Conservation (phyloP, 805 yeast genomes). For the Zygoascus flipseniorum region DNA sequence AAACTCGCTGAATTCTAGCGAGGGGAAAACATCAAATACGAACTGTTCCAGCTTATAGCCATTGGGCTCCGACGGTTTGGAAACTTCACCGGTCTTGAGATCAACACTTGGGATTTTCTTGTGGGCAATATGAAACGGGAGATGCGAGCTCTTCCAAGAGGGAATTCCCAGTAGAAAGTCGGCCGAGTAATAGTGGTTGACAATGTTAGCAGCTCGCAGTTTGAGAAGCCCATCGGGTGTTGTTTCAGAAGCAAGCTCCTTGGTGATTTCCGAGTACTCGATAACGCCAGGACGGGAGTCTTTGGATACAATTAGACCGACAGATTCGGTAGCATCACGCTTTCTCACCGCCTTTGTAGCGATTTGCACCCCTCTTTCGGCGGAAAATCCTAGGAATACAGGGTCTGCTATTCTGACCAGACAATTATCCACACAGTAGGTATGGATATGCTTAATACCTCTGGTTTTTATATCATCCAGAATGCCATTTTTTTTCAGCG, state of each 20-base stretch:
- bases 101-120: slow-evolving; percentile 72
- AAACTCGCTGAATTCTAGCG: slow-evolving; percentile 58
- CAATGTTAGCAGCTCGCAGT: slow-evolving; percentile 93
- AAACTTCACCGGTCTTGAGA: slow-evolving; percentile 35
- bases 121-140: slow-evolving; percentile 93
- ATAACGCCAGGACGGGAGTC: slow-evolving; percentile 73
- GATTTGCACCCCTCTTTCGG: slow-evolving; percentile 53
- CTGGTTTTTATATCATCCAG: slow-evolving; percentile 57
- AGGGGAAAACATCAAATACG: slow-evolving; percentile 90
- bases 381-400: slow-evolving; percentile 75
- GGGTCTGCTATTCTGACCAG: slow-evolving; percentile 94
- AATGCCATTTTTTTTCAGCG: slow-evolving; percentile 55
- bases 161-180: slow-evolving; percentile 57
- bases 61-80: slow-evolving; percentile 68
- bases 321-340: slow-evolving; percentile 77
- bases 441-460: slow-evolving; percentile 82
- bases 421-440: slow-evolving; percentile 95
- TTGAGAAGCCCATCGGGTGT: slow-evolving; percentile 41
- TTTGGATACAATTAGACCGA: slow-evolving; percentile 73
- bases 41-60: slow-evolving; percentile 95
- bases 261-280: slow-evolving; percentile 85
- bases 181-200: slow-evolving; percentile 89
- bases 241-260: slow-evolving; percentile 59
- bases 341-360: slow-evolving; percentile 95
- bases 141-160: slow-evolving; percentile 42